These are phyloP conservation scores for Coprinopsis strossmayeri DNA, from an alignment of 768 basidiomycete species.

Conservation along the genomic window DNA sequence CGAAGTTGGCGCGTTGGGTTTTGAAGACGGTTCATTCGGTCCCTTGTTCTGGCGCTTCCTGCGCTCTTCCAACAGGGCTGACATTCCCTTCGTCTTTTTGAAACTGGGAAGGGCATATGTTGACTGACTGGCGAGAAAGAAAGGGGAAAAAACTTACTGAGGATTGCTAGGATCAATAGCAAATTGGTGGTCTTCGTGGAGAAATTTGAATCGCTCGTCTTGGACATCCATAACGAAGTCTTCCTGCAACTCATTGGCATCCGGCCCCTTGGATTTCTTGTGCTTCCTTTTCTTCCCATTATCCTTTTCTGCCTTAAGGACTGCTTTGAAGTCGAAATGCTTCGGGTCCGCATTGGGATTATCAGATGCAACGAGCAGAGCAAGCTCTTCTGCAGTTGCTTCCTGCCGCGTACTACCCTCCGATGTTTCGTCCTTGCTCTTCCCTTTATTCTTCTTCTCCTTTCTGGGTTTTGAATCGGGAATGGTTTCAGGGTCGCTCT, in stretches of 20 bases:
- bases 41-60: slow-evolving; percentile 26
- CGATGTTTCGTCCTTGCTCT: slow-evolving; percentile 15
- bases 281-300: slow-evolving; percentile 40
- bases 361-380: slow-evolving; percentile 53
- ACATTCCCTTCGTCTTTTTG: slow-evolving; percentile 91
- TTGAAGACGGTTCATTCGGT: slow-evolving; percentile 10
- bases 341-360: slow-evolving; percentile 47
- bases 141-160: slow-evolving; percentile 50
- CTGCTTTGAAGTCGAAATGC: slow-evolving; percentile 88
- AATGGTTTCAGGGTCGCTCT: slow-evolving; percentile 32
- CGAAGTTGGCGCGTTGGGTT: slow-evolving; percentile 4
- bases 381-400: slow-evolving; percentile 59
- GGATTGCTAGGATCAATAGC: slow-evolving; percentile 97
- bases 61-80: slow-evolving; percentile 73
- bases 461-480: slow-evolving; percentile 15
- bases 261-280: slow-evolving; percentile 27
- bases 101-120: slow-evolving; percentile 45
- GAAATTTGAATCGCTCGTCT: slow-evolving; percentile 81
- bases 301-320: slow-evolving; percentile 80
- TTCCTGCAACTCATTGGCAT: slow-evolving; percentile 61
- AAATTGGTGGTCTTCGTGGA: slow-evolving; percentile 87
- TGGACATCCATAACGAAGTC: slow-evolving; percentile 79
- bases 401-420: slow-evolving; percentile 19
- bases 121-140: background rate
- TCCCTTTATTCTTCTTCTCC: slow-evolving; percentile 14